Evolutionary conservation across 1,284 basidiomycete genomes (phyloP), one percentile per base, ranked within the genome.

Genomic region (Rhizoctonia solani): DNA sequence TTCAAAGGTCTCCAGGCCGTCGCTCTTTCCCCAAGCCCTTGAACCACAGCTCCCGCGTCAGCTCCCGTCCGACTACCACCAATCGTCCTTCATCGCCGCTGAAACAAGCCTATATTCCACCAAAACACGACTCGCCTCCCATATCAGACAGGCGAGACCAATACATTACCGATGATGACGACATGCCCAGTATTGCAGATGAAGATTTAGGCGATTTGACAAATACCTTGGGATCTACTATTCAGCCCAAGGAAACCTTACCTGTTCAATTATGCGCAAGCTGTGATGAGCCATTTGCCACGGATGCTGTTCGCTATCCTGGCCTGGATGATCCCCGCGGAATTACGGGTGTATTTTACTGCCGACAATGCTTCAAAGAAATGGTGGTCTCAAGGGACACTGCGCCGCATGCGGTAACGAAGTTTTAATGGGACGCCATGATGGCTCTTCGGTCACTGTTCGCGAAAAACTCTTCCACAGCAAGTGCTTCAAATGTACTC

Each of bases 261-360:
- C 61, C 61, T 1, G 50, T 65, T 54, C 61, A 65, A 39, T 41
- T 65, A 25, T 65, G 61, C 27, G 49, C 61, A 8, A 86, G 65
- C 90, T 92, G 90, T 73, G 77, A 79, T 8, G 76, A 80, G 0
- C 79, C 81, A 3, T 92, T 92, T 74, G 83, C 85, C 53, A 89
- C 89, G 0, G 89, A 92, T 75, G 85, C 87, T 23, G 92, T 90
- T 32, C 89, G 92, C 69, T 92, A 90, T 73, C 90, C 90, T 0
- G 86, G 90, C 72, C 89, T 87, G 29, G 78, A 79, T 37, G 74
- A 78, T 34, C 72, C 78, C 32, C 73, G 77, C 16, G 61, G 61
- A 29, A 50, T 65, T 5, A 75, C 78, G 8, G 72, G 74, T 42
- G 75, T 79, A 14, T 92, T 90, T 74, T 78, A 91, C 19, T 92